A percentile compares a stretch with the other conserved stretches of the same genome.
phyloP scores from a whole-genome alignment of 371 early-diverging fungal genomes.

The Paraphysoderma sedebokerense region DNA sequence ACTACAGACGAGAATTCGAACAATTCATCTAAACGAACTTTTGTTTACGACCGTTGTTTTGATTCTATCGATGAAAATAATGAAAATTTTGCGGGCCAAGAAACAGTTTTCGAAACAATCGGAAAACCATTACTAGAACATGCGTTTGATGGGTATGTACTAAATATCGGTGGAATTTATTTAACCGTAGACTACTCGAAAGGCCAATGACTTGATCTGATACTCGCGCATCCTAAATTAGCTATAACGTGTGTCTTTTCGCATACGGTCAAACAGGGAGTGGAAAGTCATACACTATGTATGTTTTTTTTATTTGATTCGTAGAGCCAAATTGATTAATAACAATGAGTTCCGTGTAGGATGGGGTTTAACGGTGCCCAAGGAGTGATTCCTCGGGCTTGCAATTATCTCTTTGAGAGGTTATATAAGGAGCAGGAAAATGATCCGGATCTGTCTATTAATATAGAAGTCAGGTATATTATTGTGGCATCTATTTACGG shows the following conservation, averaged over 20 bases:
- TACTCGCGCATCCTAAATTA: not conserved
- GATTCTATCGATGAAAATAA: not conserved
- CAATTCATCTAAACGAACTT: not conserved
- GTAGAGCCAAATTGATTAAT: not conserved
- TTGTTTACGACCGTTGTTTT: slow-evolving; percentile 3
- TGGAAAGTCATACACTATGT: slow-evolving; percentile 69
- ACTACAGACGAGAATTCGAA: not conserved
- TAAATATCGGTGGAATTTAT: slow-evolving; percentile 78
- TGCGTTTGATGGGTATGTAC: slow-evolving; percentile 72
- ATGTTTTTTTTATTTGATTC: not conserved
- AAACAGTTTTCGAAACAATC: slow-evolving; percentile 50
- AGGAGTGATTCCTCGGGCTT: slow-evolving; percentile 69
- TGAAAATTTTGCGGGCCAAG: slow-evolving; percentile 58
- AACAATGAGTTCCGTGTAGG: slow-evolving; percentile 21
- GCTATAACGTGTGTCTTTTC: not conserved
- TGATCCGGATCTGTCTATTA: too few relatives aligned
- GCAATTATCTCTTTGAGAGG: slow-evolving; percentile 55
- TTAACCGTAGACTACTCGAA: slow-evolving; percentile 7
- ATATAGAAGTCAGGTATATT: too few relatives aligned
- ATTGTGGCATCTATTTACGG: too few relatives aligned
- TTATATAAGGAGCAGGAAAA: slow-evolving; percentile 21
- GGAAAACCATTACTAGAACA: slow-evolving; percentile 65
- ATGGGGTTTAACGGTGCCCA: slow-evolving; percentile 53
- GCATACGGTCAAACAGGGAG: slow-evolving; percentile 66
- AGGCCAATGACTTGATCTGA: not conserved